Base-by-base conservation (phyloP, 1,139 yeast genomes). In the Pichia sp. region DNA sequence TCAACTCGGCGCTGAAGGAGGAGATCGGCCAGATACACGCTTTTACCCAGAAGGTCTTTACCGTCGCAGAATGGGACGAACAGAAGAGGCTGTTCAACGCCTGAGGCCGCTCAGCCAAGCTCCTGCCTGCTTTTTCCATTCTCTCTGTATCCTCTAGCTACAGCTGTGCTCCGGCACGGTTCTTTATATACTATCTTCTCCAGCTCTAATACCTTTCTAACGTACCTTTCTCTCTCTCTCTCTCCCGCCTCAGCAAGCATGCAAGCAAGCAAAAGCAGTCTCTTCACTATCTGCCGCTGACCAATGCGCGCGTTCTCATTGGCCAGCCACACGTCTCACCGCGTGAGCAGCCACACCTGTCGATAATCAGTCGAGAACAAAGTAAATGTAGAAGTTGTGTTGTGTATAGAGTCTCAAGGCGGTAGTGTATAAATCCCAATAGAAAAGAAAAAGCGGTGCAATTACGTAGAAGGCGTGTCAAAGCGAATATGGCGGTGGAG, bases 21-120 rank as follows among this genome's bases (percentile, higher is more conserved):
- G 97, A 92, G 67, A 89, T 93, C 47, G 85, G 88, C 0, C 73
- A 78, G 5, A 90, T 93, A 47, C 99, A 93, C 72, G 99, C 99
- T 0, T 95, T 93, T 69, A 90, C 97, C 0, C 97, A 93, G 66
- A 90, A 89, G 72, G 86, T 90, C 23, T 84, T 80, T 63, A 86
- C 95, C 0, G 79, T 80, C 2, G 84, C 79, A 32, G 95, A 87
- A 67, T 87, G 92, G 90, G 73, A 73, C 32, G 64, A 63, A 47
- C 70, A 67, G 54, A 67, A 67, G 58, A 62, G 62, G 50, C 44
- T 71, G 54, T 64, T 61, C 54, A 51, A 40, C 36, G 41, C 45
- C 10, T 52, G 40, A 30, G 4, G 4, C 11, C 23, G 7, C 4
- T 19, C 11, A 42, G 8, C 5, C 40, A 2, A 13, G n/a, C 26